Evolutionary conservation across 2,329 filamentous ascomycete species (phyloP).

Genomic region (Triangularia setosa): DNA sequence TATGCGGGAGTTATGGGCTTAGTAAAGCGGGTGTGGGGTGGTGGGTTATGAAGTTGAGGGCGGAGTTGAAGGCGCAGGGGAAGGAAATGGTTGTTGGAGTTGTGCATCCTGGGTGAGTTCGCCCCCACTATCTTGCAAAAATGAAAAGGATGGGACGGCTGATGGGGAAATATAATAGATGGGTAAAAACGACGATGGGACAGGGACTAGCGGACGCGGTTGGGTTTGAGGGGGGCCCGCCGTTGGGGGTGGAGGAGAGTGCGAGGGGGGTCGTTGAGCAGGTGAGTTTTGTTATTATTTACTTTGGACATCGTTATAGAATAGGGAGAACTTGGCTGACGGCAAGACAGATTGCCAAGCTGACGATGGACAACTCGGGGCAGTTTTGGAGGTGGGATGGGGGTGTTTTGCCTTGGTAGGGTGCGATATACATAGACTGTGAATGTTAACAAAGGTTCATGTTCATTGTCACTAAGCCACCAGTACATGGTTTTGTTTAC

Average conservation of each 20-base stretch:
- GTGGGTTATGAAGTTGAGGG: slow-evolving; percentile 26
- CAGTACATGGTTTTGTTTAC: neutral
- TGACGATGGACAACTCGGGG: slow-evolving; percentile 23
- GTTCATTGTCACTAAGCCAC: too few species aligned
- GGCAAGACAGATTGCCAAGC: slow-evolving; percentile 19
- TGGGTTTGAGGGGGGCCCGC: slow-evolving; percentile 22
- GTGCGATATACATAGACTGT: too few species aligned
- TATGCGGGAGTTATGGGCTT: slow-evolving; percentile 25
- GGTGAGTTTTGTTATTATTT: slow-evolving; percentile 17
- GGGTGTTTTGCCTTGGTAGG: slow-evolving; percentile 26
- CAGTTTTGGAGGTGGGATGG: slow-evolving; percentile 23
- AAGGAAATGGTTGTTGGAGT: slow-evolving; percentile 24
- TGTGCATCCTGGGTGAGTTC: slow-evolving; percentile 30
- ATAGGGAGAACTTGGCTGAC: neutral
- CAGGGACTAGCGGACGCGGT: slow-evolving; percentile 27
- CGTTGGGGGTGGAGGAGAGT: slow-evolving; percentile 24
- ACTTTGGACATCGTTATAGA: neutral
- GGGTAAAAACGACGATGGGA: slow-evolving; percentile 29
- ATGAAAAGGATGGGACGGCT: neutral
- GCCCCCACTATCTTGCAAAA: neutral
- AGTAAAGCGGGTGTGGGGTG: slow-evolving; percentile 30
- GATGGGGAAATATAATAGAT: slow-evolving; percentile 15
- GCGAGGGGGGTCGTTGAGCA: slow-evolving; percentile 24
- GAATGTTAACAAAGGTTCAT: too few species aligned
- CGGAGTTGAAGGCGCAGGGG: slow-evolving; percentile 21